Evolutionary conservation across 2,329 filamentous ascomycete genomes (phyloP).

Genomic region (Aureobasidium pullulans): DNA sequence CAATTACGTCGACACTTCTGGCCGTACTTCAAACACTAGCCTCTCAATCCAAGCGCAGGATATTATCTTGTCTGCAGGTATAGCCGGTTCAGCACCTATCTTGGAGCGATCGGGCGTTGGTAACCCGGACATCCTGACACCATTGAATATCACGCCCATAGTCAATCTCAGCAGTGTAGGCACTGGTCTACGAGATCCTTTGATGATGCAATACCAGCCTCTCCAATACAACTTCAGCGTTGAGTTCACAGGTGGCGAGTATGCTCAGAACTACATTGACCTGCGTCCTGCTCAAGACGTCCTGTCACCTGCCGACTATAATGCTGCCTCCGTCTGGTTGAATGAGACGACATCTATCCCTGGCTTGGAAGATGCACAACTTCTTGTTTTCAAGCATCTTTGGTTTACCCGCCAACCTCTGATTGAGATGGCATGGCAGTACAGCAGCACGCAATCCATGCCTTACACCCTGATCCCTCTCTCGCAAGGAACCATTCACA

Average conservation of each 20-base stretch:
- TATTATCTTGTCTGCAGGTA: conserved; percentile 30
- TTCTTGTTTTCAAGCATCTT: conserved; percentile 13
- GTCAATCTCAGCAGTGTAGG: conserved; percentile 27
- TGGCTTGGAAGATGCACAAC: conserved; percentile 11
- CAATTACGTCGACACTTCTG: neutral
- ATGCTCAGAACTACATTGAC: conserved; percentile 15
- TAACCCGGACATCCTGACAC: conserved; percentile 22
- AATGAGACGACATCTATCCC: conserved; percentile 6
- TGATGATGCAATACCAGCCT: conserved; percentile 8
- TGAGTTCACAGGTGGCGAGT: conserved; percentile 13
- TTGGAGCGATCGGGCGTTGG: conserved; percentile 31
- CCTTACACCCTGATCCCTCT: conserved; percentile 14
- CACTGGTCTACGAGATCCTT: conserved; percentile 37
- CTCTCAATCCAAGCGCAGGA: conserved; percentile 25
- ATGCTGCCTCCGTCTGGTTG: conserved; percentile 11
- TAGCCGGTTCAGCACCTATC: conserved; percentile 27
- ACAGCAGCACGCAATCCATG: conserved; percentile 13
- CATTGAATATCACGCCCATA: conserved; percentile 23
- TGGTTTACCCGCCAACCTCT: conserved; percentile 14
- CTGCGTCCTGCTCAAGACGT: conserved; percentile 10
- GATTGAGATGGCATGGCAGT: conserved; percentile 17
- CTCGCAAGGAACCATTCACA: conserved; percentile 12
- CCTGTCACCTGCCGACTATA: conserved; percentile 6
- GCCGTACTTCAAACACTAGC: conserved; percentile 13
- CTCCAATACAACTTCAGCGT: conserved; percentile 10